These are phyloP conservation scores for Mercurialis annua DNA, from an alignment of 345 rosid species.

Conservation along the genomic window DNA sequence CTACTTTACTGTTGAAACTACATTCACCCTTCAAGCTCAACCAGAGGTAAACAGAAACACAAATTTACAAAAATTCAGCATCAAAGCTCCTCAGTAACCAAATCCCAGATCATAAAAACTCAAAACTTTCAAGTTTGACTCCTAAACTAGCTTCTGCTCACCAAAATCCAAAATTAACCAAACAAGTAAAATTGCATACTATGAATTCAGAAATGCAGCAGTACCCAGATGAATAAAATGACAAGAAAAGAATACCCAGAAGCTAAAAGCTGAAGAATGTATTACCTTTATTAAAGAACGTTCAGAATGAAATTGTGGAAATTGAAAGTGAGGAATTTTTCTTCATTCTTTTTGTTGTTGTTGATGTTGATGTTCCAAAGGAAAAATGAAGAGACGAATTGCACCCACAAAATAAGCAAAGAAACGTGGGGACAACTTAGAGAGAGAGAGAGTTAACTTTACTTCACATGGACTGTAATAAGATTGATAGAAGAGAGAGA, in stretches of 20 bases:
- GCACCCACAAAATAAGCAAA: slow-evolving; percentile 42
- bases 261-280: slow-evolving; percentile 17
- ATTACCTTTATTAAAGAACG: slow-evolving; percentile 9
- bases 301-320: slow-evolving; percentile 18
- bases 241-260: slow-evolving; percentile 10
- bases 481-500: slow-evolving; percentile 6
- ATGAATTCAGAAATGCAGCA: slow-evolving; percentile 28
- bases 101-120: slow-evolving; percentile 21
- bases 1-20: neutral
- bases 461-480: slow-evolving; percentile 35
- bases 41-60: slow-evolving; percentile 6
- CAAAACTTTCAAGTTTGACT: slow-evolving; percentile 6
- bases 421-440: slow-evolving; percentile 84
- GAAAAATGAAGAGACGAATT: slow-evolving; percentile 17
- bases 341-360: neutral
- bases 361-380: slow-evolving; percentile 19
- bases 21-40: slow-evolving; percentile 15
- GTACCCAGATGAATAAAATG: slow-evolving; percentile 30
- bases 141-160: slow-evolving; percentile 8
- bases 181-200: neutral
- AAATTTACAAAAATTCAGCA: slow-evolving; percentile 13
- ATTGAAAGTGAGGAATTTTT: neutral
- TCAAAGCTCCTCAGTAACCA: slow-evolving; percentile 13
- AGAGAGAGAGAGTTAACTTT: slow-evolving; percentile 9
- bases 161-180: neutral